phyloP scores from a whole-genome alignment of 2,329 filamentous ascomycete genomes.

The Metarhizium rileyi region DNA sequence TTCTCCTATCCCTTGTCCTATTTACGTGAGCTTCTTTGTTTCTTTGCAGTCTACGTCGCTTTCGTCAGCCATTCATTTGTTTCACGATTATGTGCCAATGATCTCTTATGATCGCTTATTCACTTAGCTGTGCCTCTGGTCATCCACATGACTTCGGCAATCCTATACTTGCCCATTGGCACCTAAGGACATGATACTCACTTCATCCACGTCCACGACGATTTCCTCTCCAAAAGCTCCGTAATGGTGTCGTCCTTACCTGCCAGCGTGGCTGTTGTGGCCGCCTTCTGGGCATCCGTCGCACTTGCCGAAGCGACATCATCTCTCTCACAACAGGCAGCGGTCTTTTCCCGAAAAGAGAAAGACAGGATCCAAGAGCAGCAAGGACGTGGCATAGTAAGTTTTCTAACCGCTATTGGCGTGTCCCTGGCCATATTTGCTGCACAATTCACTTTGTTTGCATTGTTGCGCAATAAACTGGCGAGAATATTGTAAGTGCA shows the following conservation, averaged over 20 bases:
- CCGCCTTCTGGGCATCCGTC: not conserved
- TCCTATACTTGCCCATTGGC: not conserved
- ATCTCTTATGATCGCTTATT: not conserved
- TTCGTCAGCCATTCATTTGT: not conserved
- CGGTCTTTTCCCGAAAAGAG: conserved; percentile 4
- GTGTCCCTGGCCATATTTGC: conserved; percentile 54
- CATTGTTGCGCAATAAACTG: conserved; percentile 67
- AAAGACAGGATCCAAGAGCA: conserved; percentile 27
- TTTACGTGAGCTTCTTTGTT: not conserved
- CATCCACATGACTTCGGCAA: not conserved
- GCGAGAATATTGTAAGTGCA: conserved; percentile 67
- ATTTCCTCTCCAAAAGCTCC: not conserved
- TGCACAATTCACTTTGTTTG: conserved; percentile 59
- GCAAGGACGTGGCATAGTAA: conserved; percentile 30
- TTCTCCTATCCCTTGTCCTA: not conserved
- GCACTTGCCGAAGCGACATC: not conserved
- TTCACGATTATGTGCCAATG: not conserved
- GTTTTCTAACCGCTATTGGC: conserved; percentile 54
- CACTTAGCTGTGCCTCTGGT: not conserved
- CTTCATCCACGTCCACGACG: not conserved
- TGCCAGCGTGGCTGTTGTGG: not conserved
- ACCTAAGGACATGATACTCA: not conserved
- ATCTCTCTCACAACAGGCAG: not conserved
- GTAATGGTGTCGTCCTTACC: not conserved
- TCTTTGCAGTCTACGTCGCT: not conserved